Base-by-base conservation (phyloP, 768 basidiomycete species). In the Boletellus emodensis region DNA sequence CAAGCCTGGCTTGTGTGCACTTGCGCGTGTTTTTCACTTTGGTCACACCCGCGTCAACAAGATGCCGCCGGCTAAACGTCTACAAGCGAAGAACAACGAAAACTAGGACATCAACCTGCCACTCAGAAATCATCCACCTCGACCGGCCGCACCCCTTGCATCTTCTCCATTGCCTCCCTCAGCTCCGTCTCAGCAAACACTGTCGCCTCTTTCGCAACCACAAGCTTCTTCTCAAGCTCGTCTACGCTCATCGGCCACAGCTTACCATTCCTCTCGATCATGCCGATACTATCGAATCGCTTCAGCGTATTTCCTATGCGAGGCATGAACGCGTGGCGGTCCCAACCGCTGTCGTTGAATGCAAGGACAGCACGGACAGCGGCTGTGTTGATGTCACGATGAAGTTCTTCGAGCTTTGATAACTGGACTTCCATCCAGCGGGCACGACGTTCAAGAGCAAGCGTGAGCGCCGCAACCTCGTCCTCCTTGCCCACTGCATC, bases 361-460 rank as follows among this genome's bases (percentile, higher is more conserved):
- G 85, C 79, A 22, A 92, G 75, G 18, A 91, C 84, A 7, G 88
- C 87, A 24, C 85, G 79, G 24, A 91, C 88, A 4, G 90, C 89
- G 6, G 90, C 90, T 3, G 82, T 88, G 67, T 93, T 94, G 70
- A 93, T 92, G 57, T 93, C 90, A 26, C 87, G 85, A 58, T 94
- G 90, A 32, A 93, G 75, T 61, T 90, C 90, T 66, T 94, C 90
- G 33, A 94, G 73, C 64, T 93, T 92, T 0, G 87, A 88, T 15
- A 94, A 69, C 65, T 92, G 90, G 18, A 90, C 87, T 68, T 93
- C 90, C 87, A 94, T 92, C 89, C 90, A 94, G 38, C 88, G 78
- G 14, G 90, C 91, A n/a, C 91, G 86, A 53, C 87, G 84, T 64
- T 91, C 90, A 40, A 94, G 78, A 8, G 89, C 90, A 43, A 86